Conservation (phyloP, 139 green algal species). For the Eudorina sp. region DNA sequence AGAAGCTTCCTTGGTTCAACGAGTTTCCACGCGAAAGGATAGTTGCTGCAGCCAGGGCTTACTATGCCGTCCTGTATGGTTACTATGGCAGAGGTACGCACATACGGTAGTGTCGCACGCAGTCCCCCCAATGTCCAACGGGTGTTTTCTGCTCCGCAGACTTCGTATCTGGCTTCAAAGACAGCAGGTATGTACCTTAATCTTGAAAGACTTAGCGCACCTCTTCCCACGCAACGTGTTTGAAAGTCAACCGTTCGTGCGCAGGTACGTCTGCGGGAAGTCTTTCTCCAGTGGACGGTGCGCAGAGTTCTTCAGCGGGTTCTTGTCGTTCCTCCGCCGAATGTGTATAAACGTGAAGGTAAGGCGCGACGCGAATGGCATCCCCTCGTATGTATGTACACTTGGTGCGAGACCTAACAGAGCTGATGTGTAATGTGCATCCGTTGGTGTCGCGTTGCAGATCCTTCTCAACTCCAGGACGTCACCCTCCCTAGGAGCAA, state of each 20-base stretch:
- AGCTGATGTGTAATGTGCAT: background rate
- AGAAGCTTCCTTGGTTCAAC: slow-evolving; percentile 27
- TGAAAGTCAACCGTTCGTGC: background rate
- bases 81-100: slow-evolving; percentile 24
- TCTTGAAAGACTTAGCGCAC: background rate
- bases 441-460: background rate
- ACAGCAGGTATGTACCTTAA: slow-evolving; percentile 7
- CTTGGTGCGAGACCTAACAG: too few relatives aligned
- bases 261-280: background rate
- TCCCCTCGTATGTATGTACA: too few relatives aligned
- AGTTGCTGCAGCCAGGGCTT: background rate
- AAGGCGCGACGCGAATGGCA: background rate
- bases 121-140: background rate
- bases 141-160: background rate
- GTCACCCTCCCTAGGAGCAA: background rate
- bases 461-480: background rate
- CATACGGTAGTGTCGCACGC: background rate
- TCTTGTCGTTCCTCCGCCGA: background rate
- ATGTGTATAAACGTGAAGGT: slow-evolving; percentile 2
- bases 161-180: slow-evolving; percentile 29
- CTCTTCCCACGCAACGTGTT: background rate
- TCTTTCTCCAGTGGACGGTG: background rate
- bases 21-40: background rate
- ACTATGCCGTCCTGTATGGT: slow-evolving; percentile 17
- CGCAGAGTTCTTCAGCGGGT: background rate